Evolutionary conservation across 208 protist species (phyloP), one percentile per base, ranked within the genome.

Genomic region (Herpetomonas tarakana): DNA sequence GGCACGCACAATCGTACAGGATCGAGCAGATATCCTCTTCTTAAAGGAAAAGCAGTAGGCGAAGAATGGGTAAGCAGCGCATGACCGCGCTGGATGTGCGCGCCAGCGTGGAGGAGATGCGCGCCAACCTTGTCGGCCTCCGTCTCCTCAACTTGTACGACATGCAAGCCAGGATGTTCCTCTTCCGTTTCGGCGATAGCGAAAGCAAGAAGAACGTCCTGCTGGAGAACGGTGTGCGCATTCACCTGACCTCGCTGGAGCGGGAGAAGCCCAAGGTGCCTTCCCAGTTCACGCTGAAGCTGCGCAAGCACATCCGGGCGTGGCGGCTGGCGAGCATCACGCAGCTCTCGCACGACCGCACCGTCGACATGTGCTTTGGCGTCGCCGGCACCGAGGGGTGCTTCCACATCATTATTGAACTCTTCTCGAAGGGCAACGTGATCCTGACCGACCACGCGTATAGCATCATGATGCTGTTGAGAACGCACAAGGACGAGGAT

Each of bases 271-370:
- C 88, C 16, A 87, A 92, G 53, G 75, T 97, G 28, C 95, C 97
- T 6, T 94, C 91, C 25, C 83, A 83, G 35, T 98, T 98, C 64
- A 85, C 78, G 26, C 78, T 97, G 16, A 97, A 96, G 68, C 71
- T 99, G 35, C 91, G 98, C 66, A 99, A 99, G 82, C 88, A 98
- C 80, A 68, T 99, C 19, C 88, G 97, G 6, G 82, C 87, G 16
- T 93, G 87, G 76, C 76, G 96, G 12, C 71, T 99, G 1, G 93
- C 98, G 54, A 79, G 75, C 54, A 83, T 99, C 14, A 61, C 56
- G 27, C 97, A 99, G 78, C 74, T 99, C 1, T 94, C 98, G 55
- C 78, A 98, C 47, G 98, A 99, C 73, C 93, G 97, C 65, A 85
- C 98, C 24, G 81, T 99, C 27, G 91, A 98, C 51, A 79, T 99